phyloP scores from a whole-genome alignment of 805 yeast genomes.

The Kuraishia piskuri region DNA sequence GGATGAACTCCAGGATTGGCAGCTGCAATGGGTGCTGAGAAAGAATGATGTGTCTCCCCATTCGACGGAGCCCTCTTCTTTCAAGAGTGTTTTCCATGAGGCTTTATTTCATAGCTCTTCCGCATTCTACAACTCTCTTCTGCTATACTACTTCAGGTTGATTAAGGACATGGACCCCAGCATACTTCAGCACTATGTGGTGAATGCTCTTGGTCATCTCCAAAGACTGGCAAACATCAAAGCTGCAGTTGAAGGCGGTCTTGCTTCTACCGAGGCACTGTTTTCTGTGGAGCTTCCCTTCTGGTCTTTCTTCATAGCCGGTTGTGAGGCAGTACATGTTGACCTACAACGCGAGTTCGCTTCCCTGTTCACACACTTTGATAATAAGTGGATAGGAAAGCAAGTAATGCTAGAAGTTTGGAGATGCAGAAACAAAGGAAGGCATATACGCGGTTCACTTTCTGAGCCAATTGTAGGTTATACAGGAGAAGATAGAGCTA shows the following conservation, averaged over 20 bases:
- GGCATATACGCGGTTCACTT: conserved; percentile 9
- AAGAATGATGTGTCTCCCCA: conserved; percentile 7
- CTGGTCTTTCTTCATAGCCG: conserved; percentile 40
- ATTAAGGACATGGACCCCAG: conserved; percentile 32
- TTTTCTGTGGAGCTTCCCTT: conserved; percentile 30
- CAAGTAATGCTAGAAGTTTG: conserved; percentile 45
- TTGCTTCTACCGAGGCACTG: not conserved
- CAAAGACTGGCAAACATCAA: conserved; percentile 17
- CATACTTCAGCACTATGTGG: conserved; percentile 26
- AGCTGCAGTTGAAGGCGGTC: not conserved
- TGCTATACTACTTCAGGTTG: conserved; percentile 35
- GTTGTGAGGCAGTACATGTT: conserved; percentile 27
- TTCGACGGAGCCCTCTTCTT: conserved; percentile 12
- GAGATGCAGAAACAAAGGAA: conserved; percentile 29
- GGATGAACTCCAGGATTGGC: conserved; percentile 40
- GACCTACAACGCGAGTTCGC: conserved; percentile 24
- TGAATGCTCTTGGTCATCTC: conserved; percentile 25
- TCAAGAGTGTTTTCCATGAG: conserved; percentile 30
- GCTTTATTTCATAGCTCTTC: conserved; percentile 28
- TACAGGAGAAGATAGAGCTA: not conserved
- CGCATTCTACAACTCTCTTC: conserved; percentile 33
- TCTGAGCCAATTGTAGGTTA: conserved; percentile 2
- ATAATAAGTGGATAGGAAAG: conserved; percentile 44
- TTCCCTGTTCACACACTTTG: conserved; percentile 25
- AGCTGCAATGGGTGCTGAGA: conserved; percentile 34